Percentiles rank a stretch among this genome's conserved stretches.
Conservation (phyloP, 2,329 filamentous ascomycete species). For the Colletotrichum lupini region DNA sequence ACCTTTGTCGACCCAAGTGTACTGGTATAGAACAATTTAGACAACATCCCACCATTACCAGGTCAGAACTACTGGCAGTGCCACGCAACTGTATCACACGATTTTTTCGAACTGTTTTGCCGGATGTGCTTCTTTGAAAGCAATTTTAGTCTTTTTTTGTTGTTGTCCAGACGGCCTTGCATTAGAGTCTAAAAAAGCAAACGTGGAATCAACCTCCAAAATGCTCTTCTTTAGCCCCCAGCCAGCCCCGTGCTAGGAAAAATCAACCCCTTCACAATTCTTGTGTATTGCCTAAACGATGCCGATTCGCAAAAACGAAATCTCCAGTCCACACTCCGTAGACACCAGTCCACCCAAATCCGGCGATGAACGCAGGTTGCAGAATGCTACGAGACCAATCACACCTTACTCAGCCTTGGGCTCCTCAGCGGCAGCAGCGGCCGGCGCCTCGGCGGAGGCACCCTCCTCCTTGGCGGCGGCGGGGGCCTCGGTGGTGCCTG, state of each 20-base stretch:
- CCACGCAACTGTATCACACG: background rate
- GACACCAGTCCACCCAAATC: conserved; percentile 68
- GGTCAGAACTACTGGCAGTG: background rate
- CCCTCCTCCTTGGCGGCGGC: conserved; percentile 51
- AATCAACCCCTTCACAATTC: conserved; percentile 48
- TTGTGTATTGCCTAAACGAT: conserved; percentile 60
- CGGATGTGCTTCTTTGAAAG: conserved; percentile 47
- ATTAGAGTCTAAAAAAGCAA: conserved; percentile 67
- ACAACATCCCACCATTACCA: background rate
- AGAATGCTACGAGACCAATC: conserved; percentile 35
- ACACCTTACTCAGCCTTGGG: conserved; percentile 72
- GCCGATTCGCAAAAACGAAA: conserved; percentile 64
- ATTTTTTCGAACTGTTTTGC: background rate
- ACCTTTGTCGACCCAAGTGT: background rate
- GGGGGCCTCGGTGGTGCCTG: conserved; percentile 64
- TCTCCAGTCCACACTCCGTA: conserved; percentile 71
- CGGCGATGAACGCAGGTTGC: conserved; percentile 52
- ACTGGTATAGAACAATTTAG: background rate
- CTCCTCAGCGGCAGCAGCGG: conserved; percentile 69
- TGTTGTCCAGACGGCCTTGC: conserved; percentile 66
- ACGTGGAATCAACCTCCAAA: conserved; percentile 58
- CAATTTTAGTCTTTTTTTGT: conserved; percentile 63
- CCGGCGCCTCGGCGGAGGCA: conserved; percentile 26
- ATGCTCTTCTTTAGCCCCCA: conserved; percentile 57
- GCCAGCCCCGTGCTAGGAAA: conserved; percentile 50